Evolutionary conservation across 2,329 filamentous ascomycete genomes (phyloP).

Genomic region (Nemania sp.): DNA sequence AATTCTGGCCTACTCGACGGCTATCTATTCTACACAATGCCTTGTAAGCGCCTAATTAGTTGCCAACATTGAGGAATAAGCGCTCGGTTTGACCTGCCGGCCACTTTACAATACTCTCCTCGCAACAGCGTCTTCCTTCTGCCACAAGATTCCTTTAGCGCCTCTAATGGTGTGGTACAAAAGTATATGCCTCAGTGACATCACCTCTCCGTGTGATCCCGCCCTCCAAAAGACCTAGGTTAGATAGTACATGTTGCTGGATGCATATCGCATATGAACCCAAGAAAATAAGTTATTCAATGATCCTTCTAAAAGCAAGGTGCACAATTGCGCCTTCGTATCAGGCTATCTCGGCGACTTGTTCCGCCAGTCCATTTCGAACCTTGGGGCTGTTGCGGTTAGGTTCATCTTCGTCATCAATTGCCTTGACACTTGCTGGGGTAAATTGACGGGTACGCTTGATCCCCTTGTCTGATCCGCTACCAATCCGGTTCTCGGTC

Average conservation of each 20-base stretch:
- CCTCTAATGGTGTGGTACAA: slow-evolving; percentile 12
- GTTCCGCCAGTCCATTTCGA: slow-evolving; percentile 29
- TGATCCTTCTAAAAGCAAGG: slow-evolving; percentile 33
- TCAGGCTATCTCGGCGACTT: slow-evolving; percentile 27
- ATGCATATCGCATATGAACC: slow-evolving; percentile 16
- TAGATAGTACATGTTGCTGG: slow-evolving; percentile 18
- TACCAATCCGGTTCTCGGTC: slow-evolving; percentile 23
- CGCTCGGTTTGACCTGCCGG: background rate
- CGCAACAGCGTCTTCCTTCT: background rate
- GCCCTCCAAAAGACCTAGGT: slow-evolving; percentile 20
- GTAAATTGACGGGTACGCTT: slow-evolving; percentile 54
- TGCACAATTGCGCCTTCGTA: slow-evolving; percentile 2
- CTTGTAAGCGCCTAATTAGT: slow-evolving; percentile 19
- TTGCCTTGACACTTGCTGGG: slow-evolving; percentile 48
- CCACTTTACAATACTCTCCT: slow-evolving; percentile 4
- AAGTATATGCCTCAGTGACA: slow-evolving; percentile 17
- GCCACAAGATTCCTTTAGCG: background rate
- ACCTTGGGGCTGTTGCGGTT: slow-evolving; percentile 42
- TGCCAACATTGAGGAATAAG: slow-evolving; percentile 1
- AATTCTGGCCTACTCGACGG: slow-evolving; percentile 15
- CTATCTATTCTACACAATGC: slow-evolving; percentile 27
- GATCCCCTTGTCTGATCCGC: slow-evolving; percentile 41
- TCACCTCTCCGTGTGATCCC: background rate
- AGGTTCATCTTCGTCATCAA: slow-evolving; percentile 54
- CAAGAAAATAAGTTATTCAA: slow-evolving; percentile 35